These are phyloP conservation scores for Pseudofabraea citricarpa DNA, from an alignment of 2,329 filamentous ascomycete genomes.

Conservation along the genomic window DNA sequence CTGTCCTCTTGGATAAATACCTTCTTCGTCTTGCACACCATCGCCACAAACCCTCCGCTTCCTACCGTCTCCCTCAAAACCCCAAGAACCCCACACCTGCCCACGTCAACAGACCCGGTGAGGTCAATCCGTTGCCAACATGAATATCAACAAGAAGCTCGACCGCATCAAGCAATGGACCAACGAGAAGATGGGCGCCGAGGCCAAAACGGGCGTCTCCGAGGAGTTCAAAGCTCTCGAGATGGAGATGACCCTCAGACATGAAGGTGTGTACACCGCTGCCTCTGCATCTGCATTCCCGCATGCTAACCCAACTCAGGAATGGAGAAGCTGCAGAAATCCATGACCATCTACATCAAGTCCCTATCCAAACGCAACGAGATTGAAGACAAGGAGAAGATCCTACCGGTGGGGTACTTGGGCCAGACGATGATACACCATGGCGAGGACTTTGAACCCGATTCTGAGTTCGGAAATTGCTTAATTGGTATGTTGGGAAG, in stretches of 20 bases:
- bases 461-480: conserved; percentile 88
- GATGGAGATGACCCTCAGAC: conserved; percentile 81
- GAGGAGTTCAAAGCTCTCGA: conserved; percentile 91
- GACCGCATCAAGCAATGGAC: conserved; percentile 98
- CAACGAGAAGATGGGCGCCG: conserved; percentile 90
- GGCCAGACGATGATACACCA: conserved; percentile 83
- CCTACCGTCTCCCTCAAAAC: neutral
- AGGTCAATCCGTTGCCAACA: no score
- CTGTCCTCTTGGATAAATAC: no score
- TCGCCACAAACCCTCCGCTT: no score
- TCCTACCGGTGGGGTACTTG: conserved; percentile 71
- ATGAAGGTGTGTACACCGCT: conserved; percentile 64
- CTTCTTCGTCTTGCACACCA: no score
- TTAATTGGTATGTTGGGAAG: conserved; percentile 61
- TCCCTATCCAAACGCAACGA: conserved; percentile 81
- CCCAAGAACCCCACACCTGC: conserved; percentile 1
- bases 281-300: neutral
- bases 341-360: conserved; percentile 83
- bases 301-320: conserved; percentile 47
- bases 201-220: conserved; percentile 79
- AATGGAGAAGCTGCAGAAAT: conserved; percentile 83
- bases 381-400: conserved; percentile 82
- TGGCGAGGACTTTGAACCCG: conserved; percentile 85
- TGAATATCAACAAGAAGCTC: conserved; percentile 67
- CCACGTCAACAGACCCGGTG: no score